Evolutionary conservation across 73 alveolate species (phyloP).

Genomic region (Paraurostyla sp.): DNA sequence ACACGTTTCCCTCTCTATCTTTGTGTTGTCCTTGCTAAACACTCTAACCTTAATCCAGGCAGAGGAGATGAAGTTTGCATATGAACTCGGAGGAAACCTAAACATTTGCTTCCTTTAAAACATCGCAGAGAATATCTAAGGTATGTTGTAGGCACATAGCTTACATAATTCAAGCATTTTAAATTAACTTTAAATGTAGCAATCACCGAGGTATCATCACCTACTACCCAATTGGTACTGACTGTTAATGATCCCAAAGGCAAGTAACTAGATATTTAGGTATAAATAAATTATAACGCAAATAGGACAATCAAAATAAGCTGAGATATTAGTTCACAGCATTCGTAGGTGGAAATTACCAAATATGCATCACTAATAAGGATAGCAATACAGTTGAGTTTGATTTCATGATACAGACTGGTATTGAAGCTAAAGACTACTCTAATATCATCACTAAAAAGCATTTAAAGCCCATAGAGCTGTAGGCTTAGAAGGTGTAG

Average conservation of each 20-base stretch:
- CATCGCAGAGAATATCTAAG: constrained; percentile 50
- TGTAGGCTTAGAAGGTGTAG: constrained; percentile 54
- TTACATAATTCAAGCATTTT: no score
- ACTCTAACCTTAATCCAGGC: no score
- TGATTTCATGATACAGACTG: constrained; percentile 53
- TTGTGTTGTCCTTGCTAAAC: no score
- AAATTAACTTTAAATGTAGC: constrained; percentile 3
- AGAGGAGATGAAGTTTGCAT: constrained; percentile 51
- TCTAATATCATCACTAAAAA: constrained; percentile 57
- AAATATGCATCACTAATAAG: constrained; percentile 24
- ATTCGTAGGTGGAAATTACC: constrained; percentile 44
- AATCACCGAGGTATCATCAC: constrained; percentile 16
- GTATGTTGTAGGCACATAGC: not conserved
- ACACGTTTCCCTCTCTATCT: not conserved
- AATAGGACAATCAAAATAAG: constrained; percentile 14
- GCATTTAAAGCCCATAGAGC: constrained; percentile 59
- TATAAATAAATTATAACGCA: not conserved
- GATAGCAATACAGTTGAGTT: not conserved
- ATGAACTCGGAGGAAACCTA: not conserved
- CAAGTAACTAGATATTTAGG: constrained; percentile 6
- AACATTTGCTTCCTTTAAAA: constrained; percentile 36
- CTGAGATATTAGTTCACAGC: constrained; percentile 44
- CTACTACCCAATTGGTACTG: not conserved
- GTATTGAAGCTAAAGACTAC: constrained; percentile 58
- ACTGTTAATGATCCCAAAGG: constrained; percentile 61